These are phyloP conservation scores for Eimeria maxima DNA, from an alignment of 169 alveolate species.

Conservation along the genomic window DNA sequence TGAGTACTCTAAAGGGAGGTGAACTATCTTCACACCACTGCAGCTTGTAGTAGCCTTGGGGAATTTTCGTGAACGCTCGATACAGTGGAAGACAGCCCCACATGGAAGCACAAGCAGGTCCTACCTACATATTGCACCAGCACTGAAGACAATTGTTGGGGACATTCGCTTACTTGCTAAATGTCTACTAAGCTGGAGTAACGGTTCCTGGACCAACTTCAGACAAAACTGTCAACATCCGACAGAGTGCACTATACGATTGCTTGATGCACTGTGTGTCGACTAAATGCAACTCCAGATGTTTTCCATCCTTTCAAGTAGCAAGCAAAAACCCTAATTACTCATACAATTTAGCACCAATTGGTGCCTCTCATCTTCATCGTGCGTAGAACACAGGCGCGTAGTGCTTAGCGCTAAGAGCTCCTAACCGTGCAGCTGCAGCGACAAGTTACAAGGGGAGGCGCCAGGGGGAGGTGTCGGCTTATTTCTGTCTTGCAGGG, in stretches of 20 bases:
- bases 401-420: neutral
- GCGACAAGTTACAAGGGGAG: neutral
- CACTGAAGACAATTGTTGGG: no score
- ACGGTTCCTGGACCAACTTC: no score
- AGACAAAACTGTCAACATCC: no score
- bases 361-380: neutral
- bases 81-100: no score
- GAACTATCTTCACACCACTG: neutral
- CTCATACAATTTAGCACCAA: neutral
- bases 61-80: neutral
- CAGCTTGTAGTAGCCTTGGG: neutral
- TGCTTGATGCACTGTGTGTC: neutral
- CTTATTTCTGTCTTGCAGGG: neutral
- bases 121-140: no score
- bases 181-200: no score
- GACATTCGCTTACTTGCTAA: no score
- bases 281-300: neutral
- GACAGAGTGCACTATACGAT: no score
- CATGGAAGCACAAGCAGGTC: no score
- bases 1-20: neutral
- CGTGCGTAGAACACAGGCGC: neutral
- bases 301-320: neutral
- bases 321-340: neutral
- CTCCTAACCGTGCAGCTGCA: neutral
- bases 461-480: neutral